Percentiles rank a stretch among this genome's conserved stretches.
These are phyloP conservation scores for Ophiostoma tasmaniense DNA, from an alignment of 2,329 filamentous ascomycete species.

Conservation along the genomic window DNA sequence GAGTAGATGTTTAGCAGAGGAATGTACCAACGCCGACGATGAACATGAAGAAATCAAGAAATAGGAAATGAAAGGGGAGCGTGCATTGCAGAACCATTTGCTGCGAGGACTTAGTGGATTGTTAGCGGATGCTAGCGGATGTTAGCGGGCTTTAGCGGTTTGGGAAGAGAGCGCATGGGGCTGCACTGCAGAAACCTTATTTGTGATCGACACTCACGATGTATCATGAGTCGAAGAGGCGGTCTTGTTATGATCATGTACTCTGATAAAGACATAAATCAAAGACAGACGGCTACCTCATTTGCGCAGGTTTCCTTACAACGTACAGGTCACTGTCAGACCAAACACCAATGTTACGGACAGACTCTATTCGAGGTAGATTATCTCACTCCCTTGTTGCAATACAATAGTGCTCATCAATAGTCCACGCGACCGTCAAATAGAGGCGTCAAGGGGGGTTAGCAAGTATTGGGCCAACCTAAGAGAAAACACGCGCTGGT, in stretches of 20 bases:
- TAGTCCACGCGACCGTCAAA: background rate
- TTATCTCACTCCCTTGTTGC: background rate
- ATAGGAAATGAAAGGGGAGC: conserved; percentile 2
- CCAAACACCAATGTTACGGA: no score
- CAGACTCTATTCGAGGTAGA: no score
- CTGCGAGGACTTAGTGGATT: background rate
- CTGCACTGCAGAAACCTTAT: conserved; percentile 6
- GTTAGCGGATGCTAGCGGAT: background rate
- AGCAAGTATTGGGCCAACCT: background rate
- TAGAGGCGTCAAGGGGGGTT: background rate
- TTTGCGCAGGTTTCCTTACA: no score
- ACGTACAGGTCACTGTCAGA: no score
- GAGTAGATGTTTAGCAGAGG: no score
- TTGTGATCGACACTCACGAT: background rate
- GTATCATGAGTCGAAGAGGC: no score
- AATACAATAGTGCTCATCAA: background rate
- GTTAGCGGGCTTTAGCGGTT: background rate
- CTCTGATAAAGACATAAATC: no score
- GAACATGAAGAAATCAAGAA: background rate
- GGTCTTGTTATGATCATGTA: no score
- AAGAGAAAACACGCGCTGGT: background rate
- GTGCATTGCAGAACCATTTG: background rate
- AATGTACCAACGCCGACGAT: background rate
- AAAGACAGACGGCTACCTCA: no score
- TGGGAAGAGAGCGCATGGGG: background rate